phyloP scores from a whole-genome alignment of 345 rosid species.

The Sonneratia alba region DNA sequence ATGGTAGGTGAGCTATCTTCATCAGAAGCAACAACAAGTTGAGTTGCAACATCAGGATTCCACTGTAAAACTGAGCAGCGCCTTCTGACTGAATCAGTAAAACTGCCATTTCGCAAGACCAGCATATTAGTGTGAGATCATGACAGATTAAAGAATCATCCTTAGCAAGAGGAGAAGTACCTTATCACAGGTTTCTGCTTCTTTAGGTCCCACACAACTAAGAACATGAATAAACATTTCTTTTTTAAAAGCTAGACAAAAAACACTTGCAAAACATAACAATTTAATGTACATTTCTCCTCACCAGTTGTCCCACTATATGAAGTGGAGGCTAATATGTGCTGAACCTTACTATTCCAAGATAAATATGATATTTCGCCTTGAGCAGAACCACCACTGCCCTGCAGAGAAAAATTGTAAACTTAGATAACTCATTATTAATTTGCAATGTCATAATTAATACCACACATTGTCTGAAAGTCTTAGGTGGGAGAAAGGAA shows the following conservation, averaged over 20 bases:
- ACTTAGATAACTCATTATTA: slow-evolving; percentile 5
- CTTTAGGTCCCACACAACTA: slow-evolving; percentile 97
- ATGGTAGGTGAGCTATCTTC: slow-evolving; percentile 78
- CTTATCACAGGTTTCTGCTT: slow-evolving; percentile 92
- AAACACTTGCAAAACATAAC: background rate
- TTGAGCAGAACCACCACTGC: slow-evolving; percentile 84
- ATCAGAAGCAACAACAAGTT: slow-evolving; percentile 96
- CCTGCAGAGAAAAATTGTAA: slow-evolving; percentile 38
- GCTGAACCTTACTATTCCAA: slow-evolving; percentile 92
- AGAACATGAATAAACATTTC: slow-evolving; percentile 9
- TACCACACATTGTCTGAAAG: background rate
- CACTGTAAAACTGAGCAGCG: slow-evolving; percentile 98
- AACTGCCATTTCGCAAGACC: slow-evolving; percentile 36
- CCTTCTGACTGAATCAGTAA: slow-evolving; percentile 82
- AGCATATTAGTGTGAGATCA: slow-evolving; percentile 9
- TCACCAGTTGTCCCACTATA: slow-evolving; percentile 93
- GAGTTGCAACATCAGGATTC: slow-evolving; percentile 98
- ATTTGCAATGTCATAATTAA: background rate
- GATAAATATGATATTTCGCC: slow-evolving; percentile 94
- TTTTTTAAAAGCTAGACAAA: slow-evolving; percentile 6
- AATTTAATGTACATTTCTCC: slow-evolving; percentile 13
- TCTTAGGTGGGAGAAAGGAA: background rate
- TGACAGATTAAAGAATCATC: slow-evolving; percentile 4
- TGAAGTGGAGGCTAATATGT: slow-evolving; percentile 92
- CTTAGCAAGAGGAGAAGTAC: slow-evolving; percentile 22